phyloP scores from a whole-genome alignment of 345 rosid species.

The Physaria fendleri region DNA sequence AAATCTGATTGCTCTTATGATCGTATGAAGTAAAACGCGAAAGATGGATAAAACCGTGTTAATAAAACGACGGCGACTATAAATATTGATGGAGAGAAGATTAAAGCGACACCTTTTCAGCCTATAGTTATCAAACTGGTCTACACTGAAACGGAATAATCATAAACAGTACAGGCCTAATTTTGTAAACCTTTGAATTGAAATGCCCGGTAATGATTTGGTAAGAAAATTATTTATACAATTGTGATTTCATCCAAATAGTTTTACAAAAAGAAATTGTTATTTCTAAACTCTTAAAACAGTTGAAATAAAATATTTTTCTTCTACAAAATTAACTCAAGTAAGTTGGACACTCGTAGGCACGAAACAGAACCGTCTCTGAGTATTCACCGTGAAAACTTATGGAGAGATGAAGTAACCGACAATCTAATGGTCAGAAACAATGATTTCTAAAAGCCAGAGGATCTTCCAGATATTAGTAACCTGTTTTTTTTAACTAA shows the following conservation, averaged over 20 bases:
- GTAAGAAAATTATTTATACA: background rate
- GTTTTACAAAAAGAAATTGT: background rate
- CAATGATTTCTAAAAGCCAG: background rate
- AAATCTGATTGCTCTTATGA: no score
- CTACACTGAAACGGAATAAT: background rate
- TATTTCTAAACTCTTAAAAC: background rate
- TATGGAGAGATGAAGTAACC: constrained; percentile 4
- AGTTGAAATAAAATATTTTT: background rate
- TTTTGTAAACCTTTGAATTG: background rate
- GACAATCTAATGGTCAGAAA: constrained; percentile 1
- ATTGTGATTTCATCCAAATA: background rate
- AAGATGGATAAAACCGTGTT: no score
- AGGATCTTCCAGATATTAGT: background rate
- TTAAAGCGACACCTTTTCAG: constrained; percentile 5
- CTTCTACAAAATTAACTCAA: background rate
- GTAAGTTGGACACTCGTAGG: background rate
- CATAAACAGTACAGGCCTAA: background rate
- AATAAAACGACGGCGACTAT: no score
- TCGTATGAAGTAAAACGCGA: no score
- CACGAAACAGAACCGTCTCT: background rate
- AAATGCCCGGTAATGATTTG: background rate
- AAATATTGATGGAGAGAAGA: no score
- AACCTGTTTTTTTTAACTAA: background rate
- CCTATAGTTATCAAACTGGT: background rate
- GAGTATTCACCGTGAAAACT: background rate